Conservation (phyloP, 2,329 filamentous ascomycete species). For the Mollisia scopiformis region DNA sequence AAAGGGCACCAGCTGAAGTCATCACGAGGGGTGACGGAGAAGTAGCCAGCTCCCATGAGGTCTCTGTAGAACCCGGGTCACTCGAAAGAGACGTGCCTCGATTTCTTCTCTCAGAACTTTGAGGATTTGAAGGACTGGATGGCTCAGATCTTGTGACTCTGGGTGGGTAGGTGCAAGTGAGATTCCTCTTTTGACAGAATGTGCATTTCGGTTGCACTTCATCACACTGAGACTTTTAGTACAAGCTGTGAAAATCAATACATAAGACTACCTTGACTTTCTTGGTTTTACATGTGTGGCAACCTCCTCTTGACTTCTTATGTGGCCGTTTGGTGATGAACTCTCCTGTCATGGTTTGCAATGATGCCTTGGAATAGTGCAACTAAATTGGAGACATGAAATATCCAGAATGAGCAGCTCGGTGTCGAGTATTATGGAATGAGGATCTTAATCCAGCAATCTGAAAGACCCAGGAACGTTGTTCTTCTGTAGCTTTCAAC, state of each 20-base stretch:
- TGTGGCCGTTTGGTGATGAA: conserved; percentile 35
- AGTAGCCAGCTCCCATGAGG: conserved; percentile 9
- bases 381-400: too few species aligned
- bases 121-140: conserved; percentile 1
- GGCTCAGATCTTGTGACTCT: not conserved
- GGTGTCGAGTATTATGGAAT: not conserved
- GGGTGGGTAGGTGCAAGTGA: conserved; percentile 29
- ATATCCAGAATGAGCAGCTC: not conserved
- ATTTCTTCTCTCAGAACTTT: not conserved
- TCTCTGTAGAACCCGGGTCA: not conserved
- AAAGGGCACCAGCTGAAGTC: conserved; percentile 23
- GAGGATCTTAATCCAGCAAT: too few species aligned
- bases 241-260: not conserved
- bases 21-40: conserved; percentile 18
- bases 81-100: not conserved
- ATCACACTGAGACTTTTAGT: conserved; percentile 29
- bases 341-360: conserved; percentile 22
- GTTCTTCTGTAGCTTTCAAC: not conserved
- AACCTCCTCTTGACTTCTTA: conserved; percentile 36
- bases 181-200: conserved; percentile 31
- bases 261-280: conserved; percentile 33
- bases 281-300: conserved; percentile 33
- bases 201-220: conserved; percentile 33
- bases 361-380: too few species aligned
- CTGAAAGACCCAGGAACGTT: too few species aligned